Percentiles rank a stretch among this genome's conserved stretches.
Evolutionary conservation across 306 rosid species (phyloP).

Genomic region (Vigna unguiculata): DNA sequence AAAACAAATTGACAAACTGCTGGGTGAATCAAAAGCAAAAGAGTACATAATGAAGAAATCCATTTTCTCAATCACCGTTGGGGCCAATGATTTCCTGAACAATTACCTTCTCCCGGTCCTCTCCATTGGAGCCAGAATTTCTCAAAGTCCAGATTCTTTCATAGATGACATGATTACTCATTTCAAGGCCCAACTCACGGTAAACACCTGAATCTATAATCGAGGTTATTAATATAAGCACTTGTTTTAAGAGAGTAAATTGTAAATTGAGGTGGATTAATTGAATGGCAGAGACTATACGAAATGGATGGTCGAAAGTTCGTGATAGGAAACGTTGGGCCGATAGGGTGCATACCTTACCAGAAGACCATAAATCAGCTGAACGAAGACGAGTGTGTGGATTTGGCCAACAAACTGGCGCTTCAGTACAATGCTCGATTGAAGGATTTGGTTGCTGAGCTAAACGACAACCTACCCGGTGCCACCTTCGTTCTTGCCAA

Average conservation of each 20-base stretch:
- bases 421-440: conserved; percentile 73
- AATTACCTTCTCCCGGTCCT: conserved; percentile 90
- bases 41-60: conserved; percentile 67
- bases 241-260: too few relatives aligned
- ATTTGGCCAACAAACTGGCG: conserved; percentile 84
- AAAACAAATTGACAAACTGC: conserved; percentile 65
- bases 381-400: conserved; percentile 76
- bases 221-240: too few relatives aligned
- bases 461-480: conserved; percentile 76
- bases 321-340: conserved; percentile 88
- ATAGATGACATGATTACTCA: conserved; percentile 79
- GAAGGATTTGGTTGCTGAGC: conserved; percentile 73
- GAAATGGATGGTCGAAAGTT: conserved; percentile 85
- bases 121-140: conserved; percentile 84
- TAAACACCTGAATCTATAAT: conserved; percentile 32
- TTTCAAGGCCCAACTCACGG: conserved; percentile 75
- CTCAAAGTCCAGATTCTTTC: conserved; percentile 77
- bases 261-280: not conserved
- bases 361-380: conserved; percentile 85
- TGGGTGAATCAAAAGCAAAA: conserved; percentile 73
- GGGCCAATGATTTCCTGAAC: conserved; percentile 90
- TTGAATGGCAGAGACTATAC: conserved; percentile 69
- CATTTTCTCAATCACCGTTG: conserved; percentile 76
- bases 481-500: conserved; percentile 79
- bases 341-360: conserved; percentile 94